phyloP scores from a whole-genome alignment of 2,329 filamentous ascomycete species.

The Emergomyces pasteurianus region DNA sequence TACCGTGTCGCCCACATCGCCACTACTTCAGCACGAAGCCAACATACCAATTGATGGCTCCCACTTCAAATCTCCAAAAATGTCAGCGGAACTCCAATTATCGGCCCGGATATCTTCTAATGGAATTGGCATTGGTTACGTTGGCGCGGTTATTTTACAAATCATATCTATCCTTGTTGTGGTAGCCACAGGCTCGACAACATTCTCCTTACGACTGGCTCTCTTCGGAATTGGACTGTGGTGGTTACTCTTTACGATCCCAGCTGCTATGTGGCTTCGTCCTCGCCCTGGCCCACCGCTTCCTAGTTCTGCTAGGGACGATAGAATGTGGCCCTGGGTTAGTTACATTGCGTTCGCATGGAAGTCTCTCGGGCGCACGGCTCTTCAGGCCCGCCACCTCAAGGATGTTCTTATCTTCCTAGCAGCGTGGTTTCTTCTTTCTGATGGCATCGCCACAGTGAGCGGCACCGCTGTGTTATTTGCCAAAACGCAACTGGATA shows the following conservation, averaged over 20 bases:
- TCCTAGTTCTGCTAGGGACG: slow-evolving; percentile 27
- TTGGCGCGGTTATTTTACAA: slow-evolving; percentile 74
- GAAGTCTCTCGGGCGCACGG: slow-evolving; percentile 71
- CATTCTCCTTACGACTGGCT: slow-evolving; percentile 74
- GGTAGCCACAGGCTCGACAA: slow-evolving; percentile 59
- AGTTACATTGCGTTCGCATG: slow-evolving; percentile 74
- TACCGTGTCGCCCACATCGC: background rate
- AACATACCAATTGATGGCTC: slow-evolving; percentile 14
- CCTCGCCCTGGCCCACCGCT: slow-evolving; percentile 80
- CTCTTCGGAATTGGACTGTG: slow-evolving; percentile 77
- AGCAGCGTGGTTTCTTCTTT: slow-evolving; percentile 85
- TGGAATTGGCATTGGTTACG: slow-evolving; percentile 89
- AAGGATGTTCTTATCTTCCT: slow-evolving; percentile 79
- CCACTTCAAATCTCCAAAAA: slow-evolving; percentile 3
- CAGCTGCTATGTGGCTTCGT: slow-evolving; percentile 75
- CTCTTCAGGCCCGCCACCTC: slow-evolving; percentile 59
- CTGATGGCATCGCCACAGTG: slow-evolving; percentile 87
- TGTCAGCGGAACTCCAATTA: slow-evolving; percentile 58
- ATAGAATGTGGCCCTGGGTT: slow-evolving; percentile 43
- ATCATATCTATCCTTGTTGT: slow-evolving; percentile 69
- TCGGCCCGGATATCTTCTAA: slow-evolving; percentile 86
- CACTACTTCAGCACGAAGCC: slow-evolving; percentile 12
- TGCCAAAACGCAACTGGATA: slow-evolving; percentile 82
- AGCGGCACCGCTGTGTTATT: slow-evolving; percentile 91
- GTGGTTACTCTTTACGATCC: slow-evolving; percentile 90